Base-by-base conservation (phyloP, 1,139 yeast species). In the Kazachstania sp. region DNA sequence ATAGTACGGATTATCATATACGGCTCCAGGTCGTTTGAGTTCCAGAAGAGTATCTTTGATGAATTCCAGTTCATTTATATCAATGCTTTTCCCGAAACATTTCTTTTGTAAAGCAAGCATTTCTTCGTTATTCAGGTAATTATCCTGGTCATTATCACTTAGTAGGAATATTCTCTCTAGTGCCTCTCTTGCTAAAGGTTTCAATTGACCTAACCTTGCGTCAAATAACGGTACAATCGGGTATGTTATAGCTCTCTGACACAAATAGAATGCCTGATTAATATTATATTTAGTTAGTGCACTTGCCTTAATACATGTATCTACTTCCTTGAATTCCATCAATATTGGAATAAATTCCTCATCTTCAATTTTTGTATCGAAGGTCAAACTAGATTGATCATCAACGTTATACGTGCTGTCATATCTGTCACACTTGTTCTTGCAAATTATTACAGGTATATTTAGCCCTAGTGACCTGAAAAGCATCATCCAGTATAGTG, bases 201-300 rank as follows among this genome's bases (percentile, higher is more conserved):
- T 92, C 54, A 92, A 68, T 45, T 73, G 77, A 0, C 94, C 92
- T 52, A 84, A 90, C 57, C 88, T 87, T n/a, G 95, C 81, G 64
- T 92, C 97, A 60, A 83, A 92, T 20, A 92, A 66, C 0, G 98
- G 98, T 0, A 97, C 81, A n/a, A 92, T 75, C 0, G 98, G 98
- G 62, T 86, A 90, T 0, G 92, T 83, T 0, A 90, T 86, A 0
- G 97, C 90, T 48, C 97, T 67, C 64, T 88, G 95, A 59, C 98
- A 92, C 28, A 92, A 68, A 63, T 92, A 92, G 59, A 90, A 88
- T 1, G 95, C 88, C 62, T 79, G 83, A 52, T 84, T 90, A n/a
- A 90, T 90, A 63, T 90, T 88, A 55, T 80, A 75, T 54, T 81
- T 83, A 20, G 75, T 75, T 58, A 83, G 83, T 1, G 97, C 96